phyloP scores from a whole-genome alignment of 202 grass and related monocot genomes.

The Brachypodium distachyon region DNA sequence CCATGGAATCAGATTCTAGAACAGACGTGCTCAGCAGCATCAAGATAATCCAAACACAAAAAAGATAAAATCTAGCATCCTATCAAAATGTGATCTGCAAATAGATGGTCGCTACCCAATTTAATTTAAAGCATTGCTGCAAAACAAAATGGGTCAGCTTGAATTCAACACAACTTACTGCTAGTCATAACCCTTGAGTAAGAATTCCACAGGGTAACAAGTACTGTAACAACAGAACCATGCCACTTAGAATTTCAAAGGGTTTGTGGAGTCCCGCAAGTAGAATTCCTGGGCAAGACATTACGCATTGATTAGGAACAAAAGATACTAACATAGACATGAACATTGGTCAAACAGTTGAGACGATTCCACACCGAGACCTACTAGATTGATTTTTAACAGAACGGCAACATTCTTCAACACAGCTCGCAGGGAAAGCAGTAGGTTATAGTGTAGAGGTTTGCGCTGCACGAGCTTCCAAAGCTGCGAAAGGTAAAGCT shows the following conservation, averaged over 20 bases:
- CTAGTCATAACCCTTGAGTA: neutral
- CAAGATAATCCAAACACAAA: neutral
- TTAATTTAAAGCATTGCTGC: neutral
- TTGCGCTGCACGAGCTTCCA: constrained; percentile 8
- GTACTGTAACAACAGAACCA: neutral
- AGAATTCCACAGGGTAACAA: constrained; percentile 1
- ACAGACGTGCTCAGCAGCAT: neutral
- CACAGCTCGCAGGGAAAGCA: constrained; percentile 1
- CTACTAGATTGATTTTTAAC: constrained; percentile 13
- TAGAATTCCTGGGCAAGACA: neutral
- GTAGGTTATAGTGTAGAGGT: constrained; percentile 13
- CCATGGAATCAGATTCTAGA: neutral
- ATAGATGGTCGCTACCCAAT: neutral
- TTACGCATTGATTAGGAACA: constrained; percentile 1
- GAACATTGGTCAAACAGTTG: neutral
- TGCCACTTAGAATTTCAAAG: neutral
- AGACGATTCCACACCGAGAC: constrained; percentile 21
- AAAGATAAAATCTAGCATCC: neutral
- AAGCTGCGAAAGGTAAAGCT: constrained; percentile 13
- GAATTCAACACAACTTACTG: neutral
- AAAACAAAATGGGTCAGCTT: neutral
- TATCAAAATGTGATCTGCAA: neutral
- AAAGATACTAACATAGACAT: neutral
- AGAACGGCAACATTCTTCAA: constrained; percentile 18
- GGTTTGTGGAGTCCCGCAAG: neutral